These are phyloP conservation scores for Hypocreales sp. DNA, from an alignment of 2,329 filamentous ascomycete genomes.

Conservation along the genomic window DNA sequence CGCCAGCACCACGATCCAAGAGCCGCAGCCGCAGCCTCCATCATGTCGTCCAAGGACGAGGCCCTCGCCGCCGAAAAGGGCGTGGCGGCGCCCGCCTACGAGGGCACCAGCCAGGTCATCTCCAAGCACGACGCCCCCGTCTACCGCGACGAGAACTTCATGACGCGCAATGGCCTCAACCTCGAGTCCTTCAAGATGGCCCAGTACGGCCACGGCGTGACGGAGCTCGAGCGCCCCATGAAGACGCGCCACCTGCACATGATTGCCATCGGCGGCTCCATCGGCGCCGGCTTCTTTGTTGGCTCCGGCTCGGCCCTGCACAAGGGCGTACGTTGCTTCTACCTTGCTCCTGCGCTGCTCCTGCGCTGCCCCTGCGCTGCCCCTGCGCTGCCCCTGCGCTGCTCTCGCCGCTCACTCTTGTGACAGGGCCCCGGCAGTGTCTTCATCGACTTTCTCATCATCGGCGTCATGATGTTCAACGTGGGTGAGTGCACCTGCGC, in stretches of 20 bases:
- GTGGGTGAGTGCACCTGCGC: constrained; percentile 13
- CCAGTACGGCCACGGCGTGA: constrained; percentile 14
- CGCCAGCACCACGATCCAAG: no score
- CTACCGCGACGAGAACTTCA: constrained; percentile 12
- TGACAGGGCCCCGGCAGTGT: constrained; percentile 17
- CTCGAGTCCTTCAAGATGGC: constrained; percentile 21
- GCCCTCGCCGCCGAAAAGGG: constrained; percentile 7
- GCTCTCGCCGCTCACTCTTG: neutral
- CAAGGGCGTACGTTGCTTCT: constrained; percentile 24
- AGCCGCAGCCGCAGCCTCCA: no score
- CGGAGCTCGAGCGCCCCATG: constrained; percentile 27
- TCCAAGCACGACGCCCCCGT: constrained; percentile 1
- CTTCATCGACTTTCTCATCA: constrained; percentile 27
- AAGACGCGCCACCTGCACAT: constrained; percentile 41
- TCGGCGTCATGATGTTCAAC: constrained; percentile 38
- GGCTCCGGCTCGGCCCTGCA: constrained; percentile 33
- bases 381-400: neutral
- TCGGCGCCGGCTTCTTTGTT: constrained; percentile 24
- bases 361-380: neutral
- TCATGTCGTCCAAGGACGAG: constrained; percentile 8
- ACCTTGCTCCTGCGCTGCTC: neutral
- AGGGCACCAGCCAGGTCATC: constrained; percentile 6
- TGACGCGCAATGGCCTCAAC: constrained; percentile 22
- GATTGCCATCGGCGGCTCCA: constrained; percentile 38
- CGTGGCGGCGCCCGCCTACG: constrained; percentile 2